These are phyloP conservation scores for Austroboletus niveus DNA, from an alignment of 1,284 basidiomycete genomes.

Conservation along the genomic window DNA sequence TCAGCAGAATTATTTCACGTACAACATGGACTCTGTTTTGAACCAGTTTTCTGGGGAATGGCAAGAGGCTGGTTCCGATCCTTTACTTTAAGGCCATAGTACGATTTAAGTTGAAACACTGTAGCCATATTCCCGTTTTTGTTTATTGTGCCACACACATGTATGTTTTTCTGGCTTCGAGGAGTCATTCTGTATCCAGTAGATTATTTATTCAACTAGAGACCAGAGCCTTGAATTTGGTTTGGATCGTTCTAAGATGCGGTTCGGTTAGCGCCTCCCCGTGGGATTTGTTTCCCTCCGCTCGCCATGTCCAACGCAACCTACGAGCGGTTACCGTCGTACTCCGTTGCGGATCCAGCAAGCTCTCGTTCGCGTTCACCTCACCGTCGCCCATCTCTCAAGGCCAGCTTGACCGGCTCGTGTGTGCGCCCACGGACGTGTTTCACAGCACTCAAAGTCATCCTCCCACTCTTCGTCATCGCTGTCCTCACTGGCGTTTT, in stretches of 20 bases:
- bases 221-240: not conserved
- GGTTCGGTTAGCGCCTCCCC: not conserved
- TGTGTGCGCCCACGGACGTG: constrained; percentile 26
- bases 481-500: constrained; percentile 48
- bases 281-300: not conserved
- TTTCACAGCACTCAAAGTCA: constrained; percentile 24
- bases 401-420: constrained; percentile 1
- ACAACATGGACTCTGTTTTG: not conserved
- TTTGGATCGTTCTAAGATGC: not conserved
- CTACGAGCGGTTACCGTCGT: constrained; percentile 33
- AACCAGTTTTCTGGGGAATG: not conserved
- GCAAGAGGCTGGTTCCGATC: not conserved
- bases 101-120: no score
- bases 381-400: constrained; percentile 14
- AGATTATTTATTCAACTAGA: no score
- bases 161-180: no score
- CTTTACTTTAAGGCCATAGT: not conserved
- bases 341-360: constrained; percentile 18
- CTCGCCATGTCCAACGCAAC: constrained; percentile 25
- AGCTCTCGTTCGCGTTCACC: constrained; percentile 19
- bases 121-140: no score
- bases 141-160: no score
- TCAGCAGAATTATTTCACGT: constrained; percentile 1
- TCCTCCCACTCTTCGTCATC: constrained; percentile 39
- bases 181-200: no score